Conservation (phyloP, 2,329 filamentous ascomycete species). For the Zopfia rhizophila region DNA sequence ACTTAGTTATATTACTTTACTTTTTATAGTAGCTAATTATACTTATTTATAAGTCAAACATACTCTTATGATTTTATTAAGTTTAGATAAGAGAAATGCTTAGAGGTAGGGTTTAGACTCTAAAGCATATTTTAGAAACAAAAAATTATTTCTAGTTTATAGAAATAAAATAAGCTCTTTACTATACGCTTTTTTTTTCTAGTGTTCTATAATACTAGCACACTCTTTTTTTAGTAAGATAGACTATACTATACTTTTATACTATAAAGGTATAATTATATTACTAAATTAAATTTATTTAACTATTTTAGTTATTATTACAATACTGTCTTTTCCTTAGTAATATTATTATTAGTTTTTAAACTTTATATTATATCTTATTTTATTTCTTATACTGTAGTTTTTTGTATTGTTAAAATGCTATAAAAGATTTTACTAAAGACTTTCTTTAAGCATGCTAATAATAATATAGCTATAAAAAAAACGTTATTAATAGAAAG, state of each 20-base stretch:
- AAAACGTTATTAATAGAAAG: constrained; percentile 15
- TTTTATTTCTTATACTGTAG: constrained; percentile 13
- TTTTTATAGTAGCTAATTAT: constrained; percentile 16
- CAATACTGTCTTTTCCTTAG: constrained; percentile 18
- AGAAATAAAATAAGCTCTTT: too few relatives aligned
- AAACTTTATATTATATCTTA: constrained; percentile 13
- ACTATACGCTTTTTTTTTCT: too few relatives aligned
- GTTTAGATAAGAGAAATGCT: constrained; percentile 20
- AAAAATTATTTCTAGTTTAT: too few relatives aligned
- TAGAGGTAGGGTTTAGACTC: constrained; percentile 16
- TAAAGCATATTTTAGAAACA: constrained; percentile 14
- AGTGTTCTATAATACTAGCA: too few relatives aligned
- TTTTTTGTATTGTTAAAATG: constrained; percentile 15
- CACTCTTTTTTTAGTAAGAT: constrained; percentile 13
- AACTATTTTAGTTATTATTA: constrained; percentile 22
- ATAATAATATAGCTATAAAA: constrained; percentile 18
- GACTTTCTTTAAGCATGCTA: too few relatives aligned
- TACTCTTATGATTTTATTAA: constrained; percentile 15
- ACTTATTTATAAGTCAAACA: constrained; percentile 14
- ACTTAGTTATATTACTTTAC: constrained; percentile 19
- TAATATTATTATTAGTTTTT: constrained; percentile 12
- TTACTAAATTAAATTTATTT: constrained; percentile 17
- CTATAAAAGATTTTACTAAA: constrained; percentile 17
- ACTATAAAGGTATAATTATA: constrained; percentile 21
- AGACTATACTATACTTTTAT: constrained; percentile 19